phyloP scores from a whole-genome alignment of 2,329 filamentous ascomycete species.

The Fusarium scirpi region DNA sequence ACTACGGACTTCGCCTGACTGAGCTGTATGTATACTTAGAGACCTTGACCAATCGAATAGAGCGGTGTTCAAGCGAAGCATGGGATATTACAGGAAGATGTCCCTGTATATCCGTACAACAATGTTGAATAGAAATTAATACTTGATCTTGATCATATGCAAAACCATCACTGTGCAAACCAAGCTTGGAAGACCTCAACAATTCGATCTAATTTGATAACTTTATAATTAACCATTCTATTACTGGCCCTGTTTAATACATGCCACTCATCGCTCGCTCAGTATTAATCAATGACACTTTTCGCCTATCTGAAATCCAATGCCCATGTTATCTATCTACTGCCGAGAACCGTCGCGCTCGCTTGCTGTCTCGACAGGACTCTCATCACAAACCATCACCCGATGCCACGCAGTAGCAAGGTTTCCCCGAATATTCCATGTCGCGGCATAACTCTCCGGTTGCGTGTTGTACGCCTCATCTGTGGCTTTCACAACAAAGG shows the following conservation, averaged over 20 bases:
- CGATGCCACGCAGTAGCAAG: constrained; percentile 76
- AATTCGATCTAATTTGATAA: too few relatives aligned
- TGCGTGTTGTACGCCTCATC: constrained; percentile 76
- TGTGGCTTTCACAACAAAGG: constrained; percentile 72
- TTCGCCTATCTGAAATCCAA: constrained; percentile 5
- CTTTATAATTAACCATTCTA: not conserved
- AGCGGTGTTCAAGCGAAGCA: constrained; percentile 15
- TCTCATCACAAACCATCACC: constrained; percentile 57
- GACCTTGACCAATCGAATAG: constrained; percentile 32
- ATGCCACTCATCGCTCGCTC: not conserved
- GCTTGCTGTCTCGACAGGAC: constrained; percentile 22
- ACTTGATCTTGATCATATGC: not conserved
- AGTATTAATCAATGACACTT: constrained; percentile 1
- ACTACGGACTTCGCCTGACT: not conserved
- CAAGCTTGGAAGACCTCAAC: too few relatives aligned
- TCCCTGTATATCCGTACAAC: constrained; percentile 16
- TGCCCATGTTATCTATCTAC: not conserved
- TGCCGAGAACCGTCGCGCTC: not conserved
- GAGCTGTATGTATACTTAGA: constrained; percentile 48
- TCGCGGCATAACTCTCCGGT: constrained; percentile 69
- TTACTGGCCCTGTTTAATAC: not conserved
- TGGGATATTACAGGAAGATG: constrained; percentile 40
- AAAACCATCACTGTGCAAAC: not conserved
- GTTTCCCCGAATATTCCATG: constrained; percentile 74
- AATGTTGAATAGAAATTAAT: constrained; percentile 34